Base-by-base conservation (phyloP, 768 basidiomycete genomes). In the Panus rudis region DNA sequence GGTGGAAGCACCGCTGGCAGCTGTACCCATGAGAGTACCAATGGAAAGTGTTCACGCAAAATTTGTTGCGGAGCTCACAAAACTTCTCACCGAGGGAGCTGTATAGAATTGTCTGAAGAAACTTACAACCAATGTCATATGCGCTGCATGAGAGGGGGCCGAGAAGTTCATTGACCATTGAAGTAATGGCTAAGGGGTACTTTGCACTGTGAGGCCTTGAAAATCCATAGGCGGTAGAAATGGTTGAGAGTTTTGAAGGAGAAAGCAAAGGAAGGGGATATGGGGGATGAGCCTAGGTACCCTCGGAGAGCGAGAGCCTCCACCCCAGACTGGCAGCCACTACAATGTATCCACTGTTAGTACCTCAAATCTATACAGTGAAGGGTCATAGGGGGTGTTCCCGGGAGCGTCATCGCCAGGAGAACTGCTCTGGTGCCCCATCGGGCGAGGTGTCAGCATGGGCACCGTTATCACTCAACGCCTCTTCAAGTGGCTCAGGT, bases 1-100 rank as follows among this genome's bases (percentile, higher is more conserved):
- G 65, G 39, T 67, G 66, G 43, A 57, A 46, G 3, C 44, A 17
- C 2, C 59, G 43, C 47, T 68, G 66, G 38, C 66, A 70, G 1
- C 23, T 8, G 43, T 54, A 52, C 41, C 64, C 53, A 48, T 70
- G 65, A 4, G 59, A 45, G 41, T 65, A 63, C 2, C 63, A 61
- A 48, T 67, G 64, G 40, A 66, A 67, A 3, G 62, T 52, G 42
- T 58, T 47, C 11, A 61, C 51, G 20, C 45, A 48, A n/a, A 45
- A 34, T 3, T 42, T 37, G 2, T 34, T 37, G 2, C 35, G 19
- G 1, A n/a, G 23, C 13, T n/a, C 24, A 4, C 22, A 4, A 39
- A 44, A 47, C 23, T 27, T 17, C 4, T 14, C 8, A 21, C 54
- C 45, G 13, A 56, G 38, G 17, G 48, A 52, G 22, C 48, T 54